Conservation (phyloP, 805 yeast genomes). For the Sugiyamaella lignohabitans region DNA sequence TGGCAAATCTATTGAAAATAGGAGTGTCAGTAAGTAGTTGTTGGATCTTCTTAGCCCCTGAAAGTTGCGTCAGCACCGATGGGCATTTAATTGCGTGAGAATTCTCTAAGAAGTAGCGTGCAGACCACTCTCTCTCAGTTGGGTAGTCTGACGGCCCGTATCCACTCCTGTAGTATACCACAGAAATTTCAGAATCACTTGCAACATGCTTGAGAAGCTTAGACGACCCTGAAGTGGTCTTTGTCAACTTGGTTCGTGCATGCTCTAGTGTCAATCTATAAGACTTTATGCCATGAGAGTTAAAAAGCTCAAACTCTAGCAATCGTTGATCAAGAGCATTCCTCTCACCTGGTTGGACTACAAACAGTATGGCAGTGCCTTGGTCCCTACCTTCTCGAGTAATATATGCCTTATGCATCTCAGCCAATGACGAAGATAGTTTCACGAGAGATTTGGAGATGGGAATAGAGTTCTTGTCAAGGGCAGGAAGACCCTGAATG, state of each 20-base stretch:
- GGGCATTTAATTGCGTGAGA: slow-evolving; percentile 88
- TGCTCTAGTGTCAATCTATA: slow-evolving; percentile 63
- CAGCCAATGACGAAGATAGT: slow-evolving; percentile 63
- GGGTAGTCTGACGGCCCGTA: slow-evolving; percentile 80
- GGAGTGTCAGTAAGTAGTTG: slow-evolving; percentile 64
- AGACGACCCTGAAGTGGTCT: background rate
- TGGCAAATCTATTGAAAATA: slow-evolving; percentile 31
- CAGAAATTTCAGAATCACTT: slow-evolving; percentile 43
- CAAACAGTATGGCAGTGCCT: slow-evolving; percentile 51
- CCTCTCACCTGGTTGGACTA: slow-evolving; percentile 80
- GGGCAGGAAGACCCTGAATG: background rate
- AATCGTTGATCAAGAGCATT: slow-evolving; percentile 89
- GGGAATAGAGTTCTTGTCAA: slow-evolving; percentile 44
- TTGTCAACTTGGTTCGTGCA: slow-evolving; percentile 27
- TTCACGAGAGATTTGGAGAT: slow-evolving; percentile 56
- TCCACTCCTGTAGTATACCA: slow-evolving; percentile 86
- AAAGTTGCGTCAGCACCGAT: slow-evolving; percentile 74
- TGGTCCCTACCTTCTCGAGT: background rate
- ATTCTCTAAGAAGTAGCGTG: slow-evolving; percentile 64
- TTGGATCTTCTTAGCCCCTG: slow-evolving; percentile 92
- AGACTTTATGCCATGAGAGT: slow-evolving; percentile 50
- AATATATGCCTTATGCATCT: slow-evolving; percentile 54
- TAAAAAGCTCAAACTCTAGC: slow-evolving; percentile 63
- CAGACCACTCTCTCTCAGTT: slow-evolving; percentile 63
- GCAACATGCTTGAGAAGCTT: background rate